These are phyloP conservation scores for Fusarium papillatum DNA, from an alignment of 2,329 filamentous ascomycete species.

Conservation along the genomic window DNA sequence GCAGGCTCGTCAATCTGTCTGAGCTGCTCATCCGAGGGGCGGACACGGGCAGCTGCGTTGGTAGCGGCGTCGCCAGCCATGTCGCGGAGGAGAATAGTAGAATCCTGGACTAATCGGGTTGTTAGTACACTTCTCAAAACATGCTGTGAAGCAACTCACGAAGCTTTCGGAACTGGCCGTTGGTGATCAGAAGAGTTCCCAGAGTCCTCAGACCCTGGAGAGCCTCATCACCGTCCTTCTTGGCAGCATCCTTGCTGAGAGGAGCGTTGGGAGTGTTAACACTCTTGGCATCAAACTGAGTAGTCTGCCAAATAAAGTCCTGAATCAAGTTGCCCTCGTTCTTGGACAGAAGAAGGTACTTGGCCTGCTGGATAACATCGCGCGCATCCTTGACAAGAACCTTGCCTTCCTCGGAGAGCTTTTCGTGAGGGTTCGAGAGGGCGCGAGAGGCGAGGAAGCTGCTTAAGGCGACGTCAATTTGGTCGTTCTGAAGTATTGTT, in stretches of 20 bases:
- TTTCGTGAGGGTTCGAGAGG: conserved; percentile 77
- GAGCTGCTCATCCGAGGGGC: conserved; percentile 83
- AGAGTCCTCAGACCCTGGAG: conserved; percentile 89
- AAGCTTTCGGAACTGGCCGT: conserved; percentile 95
- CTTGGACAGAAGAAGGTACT: conserved; percentile 89
- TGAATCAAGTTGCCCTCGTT: conserved; percentile 95
- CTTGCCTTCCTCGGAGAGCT: conserved; percentile 87
- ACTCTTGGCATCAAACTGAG: conserved; percentile 76
- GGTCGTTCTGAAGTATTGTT: conserved; percentile 77
- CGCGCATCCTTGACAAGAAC: conserved; percentile 82
- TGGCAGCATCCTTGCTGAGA: conserved; percentile 80
- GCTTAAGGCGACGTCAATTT: conserved; percentile 96
- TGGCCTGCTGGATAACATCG: conserved; percentile 86
- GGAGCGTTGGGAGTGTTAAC: conserved; percentile 75
- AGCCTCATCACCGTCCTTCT: conserved; percentile 87
- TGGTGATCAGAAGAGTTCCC: conserved; percentile 91
- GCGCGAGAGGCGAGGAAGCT: conserved; percentile 82
- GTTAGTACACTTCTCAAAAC: conserved; percentile 24
- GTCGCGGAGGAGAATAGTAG: conserved; percentile 84
- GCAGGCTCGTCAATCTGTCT: conserved; percentile 86
- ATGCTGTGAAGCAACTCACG: conserved; percentile 64
- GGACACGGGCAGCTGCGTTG: conserved; percentile 81
- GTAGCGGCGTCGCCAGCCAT: conserved; percentile 92
- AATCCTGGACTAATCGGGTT: conserved; percentile 75
- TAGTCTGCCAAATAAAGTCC: conserved; percentile 96